phyloP scores from a whole-genome alignment of 768 basidiomycete genomes.

The Rickenella mellea region DNA sequence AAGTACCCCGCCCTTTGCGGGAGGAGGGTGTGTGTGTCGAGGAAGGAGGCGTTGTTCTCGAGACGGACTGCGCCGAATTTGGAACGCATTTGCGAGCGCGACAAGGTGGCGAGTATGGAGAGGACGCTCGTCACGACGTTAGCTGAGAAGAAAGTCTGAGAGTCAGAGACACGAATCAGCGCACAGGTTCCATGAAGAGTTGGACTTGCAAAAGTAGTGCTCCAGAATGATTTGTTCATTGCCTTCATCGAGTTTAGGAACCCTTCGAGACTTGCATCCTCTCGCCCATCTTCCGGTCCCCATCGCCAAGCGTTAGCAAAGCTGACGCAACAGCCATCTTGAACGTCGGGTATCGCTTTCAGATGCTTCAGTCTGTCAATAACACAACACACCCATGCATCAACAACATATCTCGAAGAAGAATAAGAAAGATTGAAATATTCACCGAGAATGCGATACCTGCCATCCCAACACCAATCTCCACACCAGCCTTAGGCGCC shows the following conservation, averaged over 20 bases:
- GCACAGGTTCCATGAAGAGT: background rate
- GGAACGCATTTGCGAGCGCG: conserved; percentile 45
- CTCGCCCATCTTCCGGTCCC: conserved; percentile 90
- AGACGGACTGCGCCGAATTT: conserved; percentile 69
- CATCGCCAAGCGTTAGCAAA: conserved; percentile 66
- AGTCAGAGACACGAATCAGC: background rate
- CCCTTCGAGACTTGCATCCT: conserved; percentile 54
- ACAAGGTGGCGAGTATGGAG: conserved; percentile 50
- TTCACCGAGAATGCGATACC: conserved; percentile 41
- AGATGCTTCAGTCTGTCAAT: conserved; percentile 49
- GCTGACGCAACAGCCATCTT: conserved; percentile 57
- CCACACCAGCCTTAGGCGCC: conserved; percentile 35
- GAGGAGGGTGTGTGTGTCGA: conserved; percentile 47
- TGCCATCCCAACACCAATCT: conserved; percentile 53
- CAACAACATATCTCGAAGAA: background rate
- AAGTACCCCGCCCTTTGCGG: conserved; percentile 62
- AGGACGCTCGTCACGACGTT: conserved; percentile 67
- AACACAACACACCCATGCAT: background rate
- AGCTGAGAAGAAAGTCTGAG: conserved; percentile 27
- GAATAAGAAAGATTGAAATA: conserved; percentile 24
- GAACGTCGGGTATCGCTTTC: conserved; percentile 60
- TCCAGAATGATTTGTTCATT: conserved; percentile 58
- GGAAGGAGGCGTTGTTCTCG: conserved; percentile 69
- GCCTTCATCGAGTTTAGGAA: conserved; percentile 35
- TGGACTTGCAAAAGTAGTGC: conserved; percentile 60